Conservation (phyloP, 495 filamentous ascomycete genomes). For the Penicillium antarcticum region DNA sequence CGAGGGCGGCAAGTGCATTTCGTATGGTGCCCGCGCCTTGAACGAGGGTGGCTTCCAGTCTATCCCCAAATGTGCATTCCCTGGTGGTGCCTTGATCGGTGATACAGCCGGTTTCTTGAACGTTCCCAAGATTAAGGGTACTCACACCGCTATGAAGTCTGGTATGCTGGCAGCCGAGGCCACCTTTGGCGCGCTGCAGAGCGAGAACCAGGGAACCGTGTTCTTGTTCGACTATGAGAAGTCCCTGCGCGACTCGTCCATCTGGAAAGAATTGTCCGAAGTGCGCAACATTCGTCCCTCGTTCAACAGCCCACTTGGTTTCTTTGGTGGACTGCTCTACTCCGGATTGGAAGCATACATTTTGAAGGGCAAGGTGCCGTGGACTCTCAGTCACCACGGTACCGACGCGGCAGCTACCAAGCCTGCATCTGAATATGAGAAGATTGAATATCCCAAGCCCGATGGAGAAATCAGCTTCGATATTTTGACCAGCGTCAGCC, state of each 20-base stretch:
- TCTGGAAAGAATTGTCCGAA: slow-evolving; percentile 92
- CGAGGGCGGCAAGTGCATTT: slow-evolving; percentile 94
- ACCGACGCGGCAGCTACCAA: slow-evolving; percentile 68
- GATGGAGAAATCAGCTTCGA: slow-evolving; percentile 94
- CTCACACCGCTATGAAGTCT: slow-evolving; percentile 95
- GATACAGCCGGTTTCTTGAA: slow-evolving; percentile 97
- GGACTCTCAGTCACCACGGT: slow-evolving; percentile 85
- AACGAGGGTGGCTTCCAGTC: slow-evolving; percentile 98
- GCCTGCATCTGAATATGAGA: slow-evolving; percentile 69
- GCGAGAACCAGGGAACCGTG: slow-evolving; percentile 60
- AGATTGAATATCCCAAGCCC: slow-evolving; percentile 96
- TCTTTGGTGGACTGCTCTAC: slow-evolving; percentile 88
- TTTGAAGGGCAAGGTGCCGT: slow-evolving; percentile 79
- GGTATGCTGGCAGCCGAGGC: slow-evolving; percentile 97
- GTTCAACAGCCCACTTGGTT: slow-evolving; percentile 78
- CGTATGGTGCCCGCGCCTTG: slow-evolving; percentile 89
- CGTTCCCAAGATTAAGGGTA: slow-evolving; percentile 97
- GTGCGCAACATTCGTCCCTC: slow-evolving; percentile 97
- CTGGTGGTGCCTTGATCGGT: slow-evolving; percentile 91
- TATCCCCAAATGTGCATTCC: slow-evolving; percentile 94
- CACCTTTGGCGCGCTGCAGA: slow-evolving; percentile 67
- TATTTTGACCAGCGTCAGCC: slow-evolving; percentile 87
- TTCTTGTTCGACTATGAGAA: slow-evolving; percentile 97
- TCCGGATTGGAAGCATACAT: slow-evolving; percentile 90
- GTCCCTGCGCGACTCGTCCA: slow-evolving; percentile 74